phyloP scores from a whole-genome alignment of 2,329 filamentous ascomycete genomes.

The Neurospora crassa region DNA sequence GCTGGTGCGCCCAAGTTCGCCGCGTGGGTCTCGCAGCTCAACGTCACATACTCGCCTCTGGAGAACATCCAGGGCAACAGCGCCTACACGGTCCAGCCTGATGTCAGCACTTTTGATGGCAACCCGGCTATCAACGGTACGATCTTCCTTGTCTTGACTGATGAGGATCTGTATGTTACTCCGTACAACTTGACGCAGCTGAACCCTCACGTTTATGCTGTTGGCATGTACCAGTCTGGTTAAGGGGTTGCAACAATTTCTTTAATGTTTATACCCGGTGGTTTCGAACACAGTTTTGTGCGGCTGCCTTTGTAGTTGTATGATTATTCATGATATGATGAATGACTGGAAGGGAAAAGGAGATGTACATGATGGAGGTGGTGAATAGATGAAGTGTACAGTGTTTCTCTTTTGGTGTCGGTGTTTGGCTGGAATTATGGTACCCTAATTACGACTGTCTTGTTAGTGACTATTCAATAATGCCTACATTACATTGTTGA shows the following conservation, averaged over 20 bases:
- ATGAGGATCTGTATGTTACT: constrained; percentile 56
- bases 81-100: constrained; percentile 65
- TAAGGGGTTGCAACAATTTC: constrained; percentile 28
- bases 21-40: constrained; percentile 69
- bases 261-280: background rate
- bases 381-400: too few relatives aligned
- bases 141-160: constrained; percentile 70
- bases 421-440: background rate
- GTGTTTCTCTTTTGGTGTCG: background rate
- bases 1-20: constrained; percentile 56
- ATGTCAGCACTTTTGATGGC: constrained; percentile 54
- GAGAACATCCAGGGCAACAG: constrained; percentile 40
- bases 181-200: constrained; percentile 67
- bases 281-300: background rate
- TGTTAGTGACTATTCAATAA: background rate
- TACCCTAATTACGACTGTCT: background rate
- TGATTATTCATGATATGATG: background rate
- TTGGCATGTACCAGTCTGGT: constrained; percentile 70
- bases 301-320: background rate
- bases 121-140: constrained; percentile 68
- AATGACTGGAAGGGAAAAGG: background rate
- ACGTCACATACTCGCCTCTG: constrained; percentile 60
- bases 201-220: constrained; percentile 67
- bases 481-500: background rate
- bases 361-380: background rate